Percentiles rank a stretch among this genome's conserved stretches.
phyloP scores from a whole-genome alignment of 2,329 filamentous ascomycete species.

The Fusarium begoniae region DNA sequence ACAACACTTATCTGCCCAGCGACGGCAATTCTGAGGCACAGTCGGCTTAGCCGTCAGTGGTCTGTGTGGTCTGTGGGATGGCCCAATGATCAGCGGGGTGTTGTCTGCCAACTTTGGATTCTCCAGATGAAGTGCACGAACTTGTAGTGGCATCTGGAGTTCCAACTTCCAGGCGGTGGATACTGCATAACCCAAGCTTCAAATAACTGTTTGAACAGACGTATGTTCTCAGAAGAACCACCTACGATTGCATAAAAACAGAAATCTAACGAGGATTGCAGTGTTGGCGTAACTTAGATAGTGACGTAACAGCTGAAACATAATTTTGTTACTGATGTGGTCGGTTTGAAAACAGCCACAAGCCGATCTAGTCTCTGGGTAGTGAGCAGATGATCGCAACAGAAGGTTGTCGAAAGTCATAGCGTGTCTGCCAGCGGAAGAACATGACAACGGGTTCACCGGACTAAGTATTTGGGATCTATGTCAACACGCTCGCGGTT shows the following conservation, averaged over 20 bases:
- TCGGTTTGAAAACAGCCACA: neutral
- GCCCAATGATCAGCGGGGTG: slow-evolving; percentile 33
- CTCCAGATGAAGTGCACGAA: slow-evolving; percentile 4
- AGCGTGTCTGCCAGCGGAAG: neutral
- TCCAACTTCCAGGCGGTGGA: neutral
- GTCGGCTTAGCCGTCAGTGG: slow-evolving; percentile 39
- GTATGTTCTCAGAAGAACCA: neutral
- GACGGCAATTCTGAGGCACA: slow-evolving; percentile 35
- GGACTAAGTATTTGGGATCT: neutral
- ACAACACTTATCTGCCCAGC: neutral
- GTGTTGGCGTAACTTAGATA: neutral
- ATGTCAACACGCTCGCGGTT: slow-evolving; percentile 11
- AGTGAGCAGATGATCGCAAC: neutral
- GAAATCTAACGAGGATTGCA: neutral
- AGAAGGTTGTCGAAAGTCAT: neutral
- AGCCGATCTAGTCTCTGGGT: neutral
- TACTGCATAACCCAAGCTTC: neutral
- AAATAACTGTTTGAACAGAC: neutral
- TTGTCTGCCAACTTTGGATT: slow-evolving; percentile 13
- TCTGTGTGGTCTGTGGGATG: slow-evolving; percentile 18
- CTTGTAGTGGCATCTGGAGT: neutral
- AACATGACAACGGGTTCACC: neutral
- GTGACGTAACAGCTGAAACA: slow-evolving; percentile 3
- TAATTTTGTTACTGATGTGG: neutral
- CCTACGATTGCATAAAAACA: neutral